Conservation (phyloP, 208 protist genomes). For the Naegleria fowleri region DNA sequence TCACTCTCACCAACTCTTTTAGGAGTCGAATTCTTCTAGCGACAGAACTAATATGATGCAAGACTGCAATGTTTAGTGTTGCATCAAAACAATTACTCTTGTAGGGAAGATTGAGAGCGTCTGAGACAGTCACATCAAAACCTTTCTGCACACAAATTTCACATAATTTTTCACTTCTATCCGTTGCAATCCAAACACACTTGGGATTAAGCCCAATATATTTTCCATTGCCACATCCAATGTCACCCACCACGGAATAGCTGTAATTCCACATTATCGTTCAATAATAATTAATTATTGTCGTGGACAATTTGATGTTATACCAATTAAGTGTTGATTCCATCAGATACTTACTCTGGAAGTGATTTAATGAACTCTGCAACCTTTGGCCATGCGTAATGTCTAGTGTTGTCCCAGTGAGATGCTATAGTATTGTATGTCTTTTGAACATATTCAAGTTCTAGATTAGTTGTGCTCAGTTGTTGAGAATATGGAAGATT, state of each 20-base stretch:
- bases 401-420: constrained; percentile 20
- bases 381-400: neutral
- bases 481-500: neutral
- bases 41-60: constrained; percentile 71
- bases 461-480: neutral
- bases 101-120: constrained; percentile 1
- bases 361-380: neutral
- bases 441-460: neutral
- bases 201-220: constrained; percentile 14
- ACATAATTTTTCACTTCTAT: neutral
- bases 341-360: neutral
- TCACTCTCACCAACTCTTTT: constrained; percentile 57
- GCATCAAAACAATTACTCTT: constrained; percentile 44
- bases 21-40: constrained; percentile 52
- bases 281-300: too few species aligned
- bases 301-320: too few species aligned
- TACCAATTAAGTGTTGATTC: too few species aligned
- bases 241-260: neutral
- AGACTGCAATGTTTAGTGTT: constrained; percentile 73
- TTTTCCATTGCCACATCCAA: constrained; percentile 27
- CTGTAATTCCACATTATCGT: too few species aligned
- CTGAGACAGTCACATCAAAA: neutral
- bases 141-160: constrained; percentile 5
- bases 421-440: neutral
- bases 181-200: neutral